phyloP scores from a whole-genome alignment of 257 asterid genomes.

The Solanum chiquidenum region DNA sequence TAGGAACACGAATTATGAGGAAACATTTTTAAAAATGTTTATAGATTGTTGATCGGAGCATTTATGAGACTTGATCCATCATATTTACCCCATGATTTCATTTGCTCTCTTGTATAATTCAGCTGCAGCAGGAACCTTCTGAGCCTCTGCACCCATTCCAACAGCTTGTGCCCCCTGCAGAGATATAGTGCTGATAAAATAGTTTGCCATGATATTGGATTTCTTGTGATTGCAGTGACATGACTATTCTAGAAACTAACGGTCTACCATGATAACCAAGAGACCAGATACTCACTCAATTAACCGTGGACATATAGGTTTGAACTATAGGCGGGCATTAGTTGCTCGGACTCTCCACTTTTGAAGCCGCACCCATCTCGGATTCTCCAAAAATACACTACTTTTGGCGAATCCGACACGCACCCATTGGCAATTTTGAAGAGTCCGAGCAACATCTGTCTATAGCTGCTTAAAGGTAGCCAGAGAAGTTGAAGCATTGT shows the following conservation, averaged over 20 bases:
- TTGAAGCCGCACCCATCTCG: too few relatives aligned
- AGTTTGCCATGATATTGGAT: not conserved
- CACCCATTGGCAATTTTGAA: too few relatives aligned
- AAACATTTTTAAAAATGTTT: not conserved
- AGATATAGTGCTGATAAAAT: conserved; percentile 6
- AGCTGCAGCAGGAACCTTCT: conserved; percentile 91
- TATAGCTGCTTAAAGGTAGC: not conserved
- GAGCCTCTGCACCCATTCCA: conserved; percentile 97
- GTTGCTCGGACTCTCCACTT: too few relatives aligned
- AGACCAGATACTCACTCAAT: not conserved
- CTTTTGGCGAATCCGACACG: too few relatives aligned
- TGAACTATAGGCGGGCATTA: not conserved
- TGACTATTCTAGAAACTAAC: not conserved
- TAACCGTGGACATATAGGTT: not conserved
- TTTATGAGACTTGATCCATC: not conserved
- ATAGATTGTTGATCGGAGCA: not conserved
- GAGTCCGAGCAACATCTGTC: too few relatives aligned
- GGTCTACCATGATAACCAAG: not conserved
- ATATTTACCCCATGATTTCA: conserved; percentile 70
- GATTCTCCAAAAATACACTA: too few relatives aligned
- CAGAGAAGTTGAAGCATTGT: not conserved
- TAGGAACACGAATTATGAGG: not conserved
- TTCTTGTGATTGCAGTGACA: not conserved
- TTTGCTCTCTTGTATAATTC: conserved; percentile 75
- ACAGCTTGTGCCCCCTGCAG: conserved; percentile 96